Evolutionary conservation across 2,329 filamentous ascomycete genomes (phyloP), one percentile per base, ranked within the genome.

Genomic region (Colletotrichum nymphaeae): DNA sequence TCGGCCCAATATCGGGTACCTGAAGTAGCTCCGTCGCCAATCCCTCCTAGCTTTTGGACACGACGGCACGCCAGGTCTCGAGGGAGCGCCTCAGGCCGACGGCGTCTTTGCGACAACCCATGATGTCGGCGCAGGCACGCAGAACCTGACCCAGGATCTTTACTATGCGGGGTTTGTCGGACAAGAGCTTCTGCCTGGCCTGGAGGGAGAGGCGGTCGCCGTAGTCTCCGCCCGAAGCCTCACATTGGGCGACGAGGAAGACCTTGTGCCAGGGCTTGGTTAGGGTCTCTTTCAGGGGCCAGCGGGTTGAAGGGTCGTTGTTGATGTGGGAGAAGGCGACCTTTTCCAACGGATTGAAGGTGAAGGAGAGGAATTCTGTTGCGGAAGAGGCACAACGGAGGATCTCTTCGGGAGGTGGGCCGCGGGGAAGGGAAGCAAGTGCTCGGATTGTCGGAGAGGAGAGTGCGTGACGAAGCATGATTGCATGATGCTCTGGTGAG

Each of bases 21-120:
- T 98, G 96, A 73, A 93, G 93, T 78, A 99, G 88, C 76, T 98
- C 94, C 26, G 93, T 86, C 0, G 94, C 90, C 42, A 24, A 14
- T 3, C 73, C 74, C 78, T 99, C 97, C 97, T 95, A 98, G 1
- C 87, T 86, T 1, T 89, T 90, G 2, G 95, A 93, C 26, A 90
- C 89, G 64, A 98, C 84, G 75, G 94, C 95, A 69, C 96, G 89
- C 60, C 93, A 89, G 6, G 98, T 88, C 78, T 96, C 93, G 1
- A 98, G 87, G 6, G 93, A 93, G 74, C 92, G 91, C 32, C 89
- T 89, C 1, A 91, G 88, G 2, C 93, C 89, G 5, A 91, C 81
- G 0, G 94, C 92, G 79, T 98, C 95, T 1, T 72, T 62, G 11
- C 80, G 78, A 11, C 79, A 71, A 1, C 84, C 84, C 22, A 83